Conservation (phyloP, 306 rosid species). For the Boehmeria nivea region DNA sequence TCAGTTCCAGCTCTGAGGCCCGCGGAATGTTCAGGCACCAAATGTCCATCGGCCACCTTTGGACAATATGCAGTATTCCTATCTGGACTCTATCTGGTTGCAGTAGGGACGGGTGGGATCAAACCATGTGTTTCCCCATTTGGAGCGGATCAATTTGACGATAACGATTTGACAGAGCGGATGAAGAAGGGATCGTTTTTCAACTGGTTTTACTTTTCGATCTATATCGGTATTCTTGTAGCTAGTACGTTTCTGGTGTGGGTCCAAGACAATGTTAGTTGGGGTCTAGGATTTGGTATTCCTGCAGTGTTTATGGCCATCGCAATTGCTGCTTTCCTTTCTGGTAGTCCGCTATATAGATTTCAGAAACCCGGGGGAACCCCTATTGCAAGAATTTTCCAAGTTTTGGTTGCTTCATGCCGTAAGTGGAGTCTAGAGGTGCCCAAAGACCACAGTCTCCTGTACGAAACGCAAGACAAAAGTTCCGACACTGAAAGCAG, state of each 20-base stretch:
- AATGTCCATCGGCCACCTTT: slow-evolving; percentile 21
- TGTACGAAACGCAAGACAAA: slow-evolving; percentile 19
- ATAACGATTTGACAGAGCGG: slow-evolving; percentile 24
- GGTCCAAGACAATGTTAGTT: slow-evolving; percentile 36
- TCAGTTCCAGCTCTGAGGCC: slow-evolving; percentile 25
- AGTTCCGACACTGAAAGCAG: slow-evolving; percentile 22
- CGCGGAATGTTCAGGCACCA: slow-evolving; percentile 14
- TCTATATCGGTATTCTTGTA: slow-evolving; percentile 23
- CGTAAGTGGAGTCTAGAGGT: slow-evolving; percentile 15
- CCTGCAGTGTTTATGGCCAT: slow-evolving; percentile 23
- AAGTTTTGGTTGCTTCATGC: slow-evolving; percentile 28
- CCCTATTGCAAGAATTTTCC: slow-evolving; percentile 29
- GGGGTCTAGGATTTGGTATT: slow-evolving; percentile 34
- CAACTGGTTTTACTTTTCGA: slow-evolving; percentile 36
- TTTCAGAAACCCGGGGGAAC: slow-evolving; percentile 33
- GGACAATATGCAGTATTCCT: slow-evolving; percentile 28
- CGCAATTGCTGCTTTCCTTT: slow-evolving; percentile 23
- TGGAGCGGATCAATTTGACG: slow-evolving; percentile 41
- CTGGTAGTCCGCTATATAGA: slow-evolving; percentile 30
- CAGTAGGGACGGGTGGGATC: slow-evolving; percentile 36
- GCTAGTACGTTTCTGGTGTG: slow-evolving; percentile 28
- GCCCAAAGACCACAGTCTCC: slow-evolving; percentile 16
- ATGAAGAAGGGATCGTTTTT: slow-evolving; percentile 31
- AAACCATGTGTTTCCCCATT: slow-evolving; percentile 37
- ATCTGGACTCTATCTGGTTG: slow-evolving; percentile 27